A percentile compares a stretch with the other conserved stretches of the same genome.
Conservation (phyloP, 345 rosid species). For the Cardamine resedifolia region DNA sequence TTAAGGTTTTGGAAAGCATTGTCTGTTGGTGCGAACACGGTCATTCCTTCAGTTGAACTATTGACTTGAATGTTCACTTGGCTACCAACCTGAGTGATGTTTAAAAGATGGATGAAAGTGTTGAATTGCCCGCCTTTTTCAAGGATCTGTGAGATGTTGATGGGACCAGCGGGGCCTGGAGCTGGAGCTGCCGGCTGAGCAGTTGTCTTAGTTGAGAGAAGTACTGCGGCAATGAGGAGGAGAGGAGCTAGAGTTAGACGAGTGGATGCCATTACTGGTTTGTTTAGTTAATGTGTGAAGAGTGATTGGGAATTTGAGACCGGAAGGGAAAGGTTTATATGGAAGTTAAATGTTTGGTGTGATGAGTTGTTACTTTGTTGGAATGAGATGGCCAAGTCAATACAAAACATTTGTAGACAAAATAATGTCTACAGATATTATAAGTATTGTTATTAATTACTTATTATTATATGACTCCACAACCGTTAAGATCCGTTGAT, state of each 20-base stretch:
- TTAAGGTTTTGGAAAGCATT: slow-evolving; percentile 79
- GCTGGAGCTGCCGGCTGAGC: slow-evolving; percentile 53
- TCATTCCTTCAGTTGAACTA: slow-evolving; percentile 70
- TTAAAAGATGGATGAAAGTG: slow-evolving; percentile 52
- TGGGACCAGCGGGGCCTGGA: slow-evolving; percentile 62
- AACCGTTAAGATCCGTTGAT: slow-evolving; percentile 22
- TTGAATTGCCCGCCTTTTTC: slow-evolving; percentile 66
- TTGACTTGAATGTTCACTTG: slow-evolving; percentile 74
- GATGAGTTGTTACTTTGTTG: slow-evolving; percentile 39
- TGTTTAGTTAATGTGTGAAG: slow-evolving; percentile 5
- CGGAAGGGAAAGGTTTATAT: slow-evolving; percentile 24
- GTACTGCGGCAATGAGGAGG: slow-evolving; percentile 32
- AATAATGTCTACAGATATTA: slow-evolving; percentile 17
- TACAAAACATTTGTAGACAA: slow-evolving; percentile 31
- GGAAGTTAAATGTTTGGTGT: slow-evolving; percentile 15
- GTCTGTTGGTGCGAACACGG: slow-evolving; percentile 83
- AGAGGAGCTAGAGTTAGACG: slow-evolving; percentile 36
- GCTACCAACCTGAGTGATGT: slow-evolving; percentile 49
- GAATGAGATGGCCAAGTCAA: slow-evolving; percentile 40
- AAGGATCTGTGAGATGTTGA: slow-evolving; percentile 73
- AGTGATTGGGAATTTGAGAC: slow-evolving; percentile 18
- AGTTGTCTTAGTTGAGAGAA: slow-evolving; percentile 22
- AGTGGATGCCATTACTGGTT: slow-evolving; percentile 42
- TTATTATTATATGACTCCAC: background rate
- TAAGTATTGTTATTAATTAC: too few species aligned